A percentile compares a stretch with the other conserved stretches of the same genome.
Evolutionary conservation across 176 grass and related monocot genomes (phyloP).

Genomic region (Carex myosuroides): DNA sequence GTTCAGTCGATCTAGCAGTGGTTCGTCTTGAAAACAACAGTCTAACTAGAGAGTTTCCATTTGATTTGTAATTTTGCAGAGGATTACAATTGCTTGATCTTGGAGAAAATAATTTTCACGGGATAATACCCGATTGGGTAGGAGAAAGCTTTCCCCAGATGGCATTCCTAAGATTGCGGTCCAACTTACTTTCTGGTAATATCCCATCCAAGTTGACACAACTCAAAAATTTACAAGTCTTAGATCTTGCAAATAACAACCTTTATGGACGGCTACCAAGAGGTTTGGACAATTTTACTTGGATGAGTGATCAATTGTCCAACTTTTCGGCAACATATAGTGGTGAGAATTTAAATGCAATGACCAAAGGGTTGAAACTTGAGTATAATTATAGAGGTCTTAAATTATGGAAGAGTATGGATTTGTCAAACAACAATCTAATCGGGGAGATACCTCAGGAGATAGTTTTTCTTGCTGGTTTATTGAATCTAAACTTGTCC

Average conservation of each 20-base stretch:
- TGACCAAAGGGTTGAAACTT: too few species aligned
- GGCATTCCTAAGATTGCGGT: not conserved
- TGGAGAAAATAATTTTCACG: not conserved
- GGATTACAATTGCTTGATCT: conserved; percentile 8
- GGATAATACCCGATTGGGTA: not conserved
- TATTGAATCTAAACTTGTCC: conserved; percentile 29
- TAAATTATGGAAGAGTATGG: not conserved
- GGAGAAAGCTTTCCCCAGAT: not conserved
- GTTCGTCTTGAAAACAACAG: conserved; percentile 21
- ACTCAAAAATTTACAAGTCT: not conserved
- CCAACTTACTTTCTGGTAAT: conserved; percentile 25
- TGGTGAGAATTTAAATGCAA: too few species aligned
- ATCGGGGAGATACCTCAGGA: conserved; percentile 16
- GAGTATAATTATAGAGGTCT: not conserved
- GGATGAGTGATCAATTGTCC: too few species aligned
- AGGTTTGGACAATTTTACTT: conserved; percentile 7
- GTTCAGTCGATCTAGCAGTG: not conserved
- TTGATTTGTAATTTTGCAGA: conserved; percentile 1
- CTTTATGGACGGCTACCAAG: conserved; percentile 21
- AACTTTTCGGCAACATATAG: too few species aligned
- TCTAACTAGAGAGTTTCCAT: conserved; percentile 30
- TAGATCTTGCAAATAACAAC: conserved; percentile 29
- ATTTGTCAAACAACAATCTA: conserved; percentile 28
- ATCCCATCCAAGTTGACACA: conserved; percentile 13
- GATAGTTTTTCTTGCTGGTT: conserved; percentile 6